phyloP scores from a whole-genome alignment of 768 basidiomycete species.

The Trametes sanguinea region DNA sequence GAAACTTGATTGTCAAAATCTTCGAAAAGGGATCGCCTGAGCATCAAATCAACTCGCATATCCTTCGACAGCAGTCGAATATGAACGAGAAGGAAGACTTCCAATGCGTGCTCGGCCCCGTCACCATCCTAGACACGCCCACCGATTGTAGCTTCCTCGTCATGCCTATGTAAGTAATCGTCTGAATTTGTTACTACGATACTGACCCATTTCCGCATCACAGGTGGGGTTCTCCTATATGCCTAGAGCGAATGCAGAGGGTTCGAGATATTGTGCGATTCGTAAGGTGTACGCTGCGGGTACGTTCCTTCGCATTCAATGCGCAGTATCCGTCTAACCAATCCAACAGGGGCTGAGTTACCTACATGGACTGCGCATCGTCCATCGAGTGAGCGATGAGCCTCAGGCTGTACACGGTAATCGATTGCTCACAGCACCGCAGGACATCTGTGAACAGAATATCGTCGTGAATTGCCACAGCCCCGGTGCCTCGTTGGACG shows the following conservation, averaged over 20 bases:
- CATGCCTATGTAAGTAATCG: constrained; percentile 7
- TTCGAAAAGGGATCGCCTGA: not conserved
- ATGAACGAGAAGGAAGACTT: not conserved
- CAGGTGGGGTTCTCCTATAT: not conserved
- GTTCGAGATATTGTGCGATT: not conserved
- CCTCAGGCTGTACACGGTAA: too few relatives aligned
- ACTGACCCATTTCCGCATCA: too few relatives aligned
- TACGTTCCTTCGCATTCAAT: not conserved
- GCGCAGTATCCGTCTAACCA: too few relatives aligned
- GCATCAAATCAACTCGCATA: not conserved
- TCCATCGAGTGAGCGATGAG: not conserved
- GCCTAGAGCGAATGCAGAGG: not conserved
- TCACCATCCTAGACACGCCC: constrained; percentile 1
- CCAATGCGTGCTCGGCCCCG: not conserved
- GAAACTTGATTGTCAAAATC: not conserved
- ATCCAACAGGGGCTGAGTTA: not conserved
- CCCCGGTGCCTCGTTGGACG: not conserved
- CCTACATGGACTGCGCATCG: not conserved
- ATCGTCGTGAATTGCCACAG: not conserved
- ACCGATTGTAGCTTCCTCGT: not conserved
- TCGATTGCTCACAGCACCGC: too few relatives aligned
- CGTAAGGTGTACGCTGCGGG: not conserved
- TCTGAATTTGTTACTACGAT: not conserved
- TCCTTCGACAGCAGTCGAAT: not conserved
- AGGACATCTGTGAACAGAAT: constrained; percentile 1